Conservation (phyloP, 1,139 yeast species). For the Lodderomyces elongisporus region DNA sequence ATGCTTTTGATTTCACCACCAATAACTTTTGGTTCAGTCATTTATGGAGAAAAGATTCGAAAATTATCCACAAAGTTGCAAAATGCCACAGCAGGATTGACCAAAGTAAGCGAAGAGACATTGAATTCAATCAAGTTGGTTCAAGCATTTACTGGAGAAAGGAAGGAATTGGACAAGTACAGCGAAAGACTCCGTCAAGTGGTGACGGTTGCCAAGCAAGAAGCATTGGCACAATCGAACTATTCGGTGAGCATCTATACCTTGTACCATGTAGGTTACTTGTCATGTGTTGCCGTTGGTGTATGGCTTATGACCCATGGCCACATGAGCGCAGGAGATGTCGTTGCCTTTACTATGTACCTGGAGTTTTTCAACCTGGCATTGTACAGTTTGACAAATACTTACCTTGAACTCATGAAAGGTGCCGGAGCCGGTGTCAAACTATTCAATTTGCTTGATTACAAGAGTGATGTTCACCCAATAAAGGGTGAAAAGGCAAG, state of each 20-base stretch:
- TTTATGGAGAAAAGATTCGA: constrained; percentile 47
- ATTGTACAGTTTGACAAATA: constrained; percentile 44
- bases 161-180: constrained; percentile 38
- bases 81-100: constrained; percentile 44
- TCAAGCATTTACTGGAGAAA: constrained; percentile 45
- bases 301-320: constrained; percentile 40
- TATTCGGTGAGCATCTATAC: constrained; percentile 43
- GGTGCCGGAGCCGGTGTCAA: constrained; percentile 53
- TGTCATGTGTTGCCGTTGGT: constrained; percentile 43
- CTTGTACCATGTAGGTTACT: constrained; percentile 42
- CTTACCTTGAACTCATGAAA: constrained; percentile 53
- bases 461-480: constrained; percentile 40
- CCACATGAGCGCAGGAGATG: constrained; percentile 45
- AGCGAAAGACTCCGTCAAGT: constrained; percentile 38
- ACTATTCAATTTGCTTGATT: constrained; percentile 43
- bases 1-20: constrained; percentile 52
- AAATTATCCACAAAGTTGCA: constrained; percentile 40
- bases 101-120: constrained; percentile 45
- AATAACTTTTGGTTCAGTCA: constrained; percentile 46
- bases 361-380: constrained; percentile 47
- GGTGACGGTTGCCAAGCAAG: constrained; percentile 39
- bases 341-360: constrained; percentile 47
- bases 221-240: constrained; percentile 46
- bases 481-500: constrained; percentile 30
- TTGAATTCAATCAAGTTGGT: constrained; percentile 41